Evolutionary conservation across 176 grass and related monocot genomes (phyloP).

Genomic region (Zoysia japonica): DNA sequence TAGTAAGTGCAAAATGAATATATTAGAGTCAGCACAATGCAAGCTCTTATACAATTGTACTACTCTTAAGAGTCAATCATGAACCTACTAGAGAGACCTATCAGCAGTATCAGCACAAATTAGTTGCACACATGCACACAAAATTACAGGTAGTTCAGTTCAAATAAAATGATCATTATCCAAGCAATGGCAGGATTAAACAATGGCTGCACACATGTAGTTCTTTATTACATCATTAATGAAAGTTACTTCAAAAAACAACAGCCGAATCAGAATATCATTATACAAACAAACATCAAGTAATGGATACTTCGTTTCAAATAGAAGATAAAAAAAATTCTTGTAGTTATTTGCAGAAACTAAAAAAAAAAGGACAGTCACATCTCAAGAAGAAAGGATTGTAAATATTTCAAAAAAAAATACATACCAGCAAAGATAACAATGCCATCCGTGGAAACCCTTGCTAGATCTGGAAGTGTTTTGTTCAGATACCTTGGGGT

Average conservation of each 20-base stretch:
- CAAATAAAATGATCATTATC: neutral
- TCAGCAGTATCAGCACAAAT: too few species aligned
- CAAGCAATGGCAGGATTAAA: neutral
- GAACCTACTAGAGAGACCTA: conserved; percentile 4
- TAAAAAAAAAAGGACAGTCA: neutral
- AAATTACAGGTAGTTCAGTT: neutral
- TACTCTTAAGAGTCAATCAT: conserved; percentile 5
- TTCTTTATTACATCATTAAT: neutral
- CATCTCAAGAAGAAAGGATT: neutral
- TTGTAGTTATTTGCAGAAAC: neutral
- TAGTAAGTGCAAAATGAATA: neutral
- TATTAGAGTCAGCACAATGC: conserved; percentile 3
- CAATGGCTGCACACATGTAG: neutral
- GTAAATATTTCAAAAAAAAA: neutral
- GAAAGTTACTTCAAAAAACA: conserved; percentile 1
- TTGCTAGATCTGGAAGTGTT: conserved; percentile 92
- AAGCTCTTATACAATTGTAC: neutral
- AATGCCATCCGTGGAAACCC: conserved; percentile 82
- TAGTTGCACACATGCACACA: too few species aligned
- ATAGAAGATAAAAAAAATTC: neutral
- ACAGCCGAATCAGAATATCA: neutral
- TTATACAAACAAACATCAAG: neutral
- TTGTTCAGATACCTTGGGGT: conserved; percentile 95
- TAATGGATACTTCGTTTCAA: neutral
- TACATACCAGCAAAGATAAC: conserved; percentile 89